These are phyloP conservation scores for Hemisphaericaspora xylanilytica DNA, from an alignment of 1,139 yeast species.

Conservation along the genomic window DNA sequence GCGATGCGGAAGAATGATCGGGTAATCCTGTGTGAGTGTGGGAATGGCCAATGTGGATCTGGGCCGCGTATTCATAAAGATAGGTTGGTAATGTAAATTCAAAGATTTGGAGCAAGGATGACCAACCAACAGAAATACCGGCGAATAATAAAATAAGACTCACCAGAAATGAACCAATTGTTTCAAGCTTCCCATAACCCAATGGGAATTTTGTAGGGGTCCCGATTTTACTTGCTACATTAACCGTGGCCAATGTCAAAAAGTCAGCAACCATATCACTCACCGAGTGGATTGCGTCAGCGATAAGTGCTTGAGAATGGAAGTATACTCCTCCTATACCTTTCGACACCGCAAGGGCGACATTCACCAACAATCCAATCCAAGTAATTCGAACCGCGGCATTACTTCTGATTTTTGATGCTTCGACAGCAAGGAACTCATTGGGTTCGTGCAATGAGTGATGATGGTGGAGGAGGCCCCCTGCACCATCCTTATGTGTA, in stretches of 20 bases:
- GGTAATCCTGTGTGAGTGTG: slow-evolving; percentile 39
- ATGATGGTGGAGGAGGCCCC: slow-evolving; percentile 19
- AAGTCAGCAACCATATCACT: slow-evolving; percentile 89
- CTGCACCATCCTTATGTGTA: slow-evolving; percentile 15
- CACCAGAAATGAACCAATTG: slow-evolving; percentile 87
- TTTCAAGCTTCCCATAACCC: slow-evolving; percentile 92
- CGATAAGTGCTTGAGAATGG: slow-evolving; percentile 91
- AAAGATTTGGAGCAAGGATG: slow-evolving; percentile 67
- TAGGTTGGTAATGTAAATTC: slow-evolving; percentile 65
- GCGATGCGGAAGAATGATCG: slow-evolving; percentile 30
- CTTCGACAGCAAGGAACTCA: slow-evolving; percentile 33
- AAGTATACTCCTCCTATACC: slow-evolving; percentile 86
- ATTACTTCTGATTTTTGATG: slow-evolving; percentile 42
- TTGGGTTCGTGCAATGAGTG: slow-evolving; percentile 42
- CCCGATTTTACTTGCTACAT: slow-evolving; percentile 69
- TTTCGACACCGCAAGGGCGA: slow-evolving; percentile 82
- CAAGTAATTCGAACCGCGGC: slow-evolving; percentile 94
- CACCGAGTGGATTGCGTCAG: slow-evolving; percentile 91
- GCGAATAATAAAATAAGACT: slow-evolving; percentile 80
- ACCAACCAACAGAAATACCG: slow-evolving; percentile 90
- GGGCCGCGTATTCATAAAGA: slow-evolving; percentile 41
- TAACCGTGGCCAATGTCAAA: slow-evolving; percentile 84
- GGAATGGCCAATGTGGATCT: slow-evolving; percentile 51
- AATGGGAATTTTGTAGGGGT: slow-evolving; percentile 62
- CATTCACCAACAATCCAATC: slow-evolving; percentile 81